These are phyloP conservation scores for Trichoderma koningiopsis DNA, from an alignment of 2,329 filamentous ascomycete genomes.

Conservation along the genomic window DNA sequence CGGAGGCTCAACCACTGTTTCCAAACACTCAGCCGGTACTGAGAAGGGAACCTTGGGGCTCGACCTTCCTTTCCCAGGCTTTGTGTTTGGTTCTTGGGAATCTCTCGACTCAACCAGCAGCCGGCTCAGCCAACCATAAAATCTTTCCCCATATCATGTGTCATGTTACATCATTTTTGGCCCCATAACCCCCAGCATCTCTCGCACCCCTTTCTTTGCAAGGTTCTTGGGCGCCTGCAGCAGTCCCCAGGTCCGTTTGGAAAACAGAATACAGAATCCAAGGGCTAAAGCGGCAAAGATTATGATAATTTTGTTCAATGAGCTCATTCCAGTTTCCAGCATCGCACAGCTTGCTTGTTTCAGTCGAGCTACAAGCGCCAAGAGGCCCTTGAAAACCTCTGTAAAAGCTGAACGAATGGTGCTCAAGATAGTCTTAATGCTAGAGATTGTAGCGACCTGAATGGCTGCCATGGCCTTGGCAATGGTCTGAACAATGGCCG, in stretches of 20 bases:
- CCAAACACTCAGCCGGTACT: background rate
- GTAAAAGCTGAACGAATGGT: conserved; percentile 40
- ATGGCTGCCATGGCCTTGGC: conserved; percentile 39
- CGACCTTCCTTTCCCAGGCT: background rate
- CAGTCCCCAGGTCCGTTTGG: conserved; percentile 40
- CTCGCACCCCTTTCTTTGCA: conserved; percentile 38
- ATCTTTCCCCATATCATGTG: background rate
- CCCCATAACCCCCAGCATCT: conserved; percentile 34
- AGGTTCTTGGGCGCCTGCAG: conserved; percentile 37
- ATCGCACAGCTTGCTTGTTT: conserved; percentile 34
- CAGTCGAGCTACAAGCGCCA: conserved; percentile 31
- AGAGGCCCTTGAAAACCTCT: conserved; percentile 35
- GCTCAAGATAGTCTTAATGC: conserved; percentile 43
- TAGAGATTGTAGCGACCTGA: conserved; percentile 40
- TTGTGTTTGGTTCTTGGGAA: background rate
- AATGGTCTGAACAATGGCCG: conserved; percentile 43
- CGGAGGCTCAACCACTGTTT: background rate
- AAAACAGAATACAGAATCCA: conserved; percentile 38
- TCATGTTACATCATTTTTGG: conserved; percentile 6
- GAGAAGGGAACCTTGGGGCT: conserved; percentile 3
- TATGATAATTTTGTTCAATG: conserved; percentile 35
- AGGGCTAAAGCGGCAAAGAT: conserved; percentile 32
- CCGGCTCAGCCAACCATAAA: background rate
- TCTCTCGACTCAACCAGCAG: background rate
- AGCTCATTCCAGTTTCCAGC: conserved; percentile 38